Conservation (phyloP, 1,284 basidiomycete genomes). For the Malassezia sympodialis region DNA sequence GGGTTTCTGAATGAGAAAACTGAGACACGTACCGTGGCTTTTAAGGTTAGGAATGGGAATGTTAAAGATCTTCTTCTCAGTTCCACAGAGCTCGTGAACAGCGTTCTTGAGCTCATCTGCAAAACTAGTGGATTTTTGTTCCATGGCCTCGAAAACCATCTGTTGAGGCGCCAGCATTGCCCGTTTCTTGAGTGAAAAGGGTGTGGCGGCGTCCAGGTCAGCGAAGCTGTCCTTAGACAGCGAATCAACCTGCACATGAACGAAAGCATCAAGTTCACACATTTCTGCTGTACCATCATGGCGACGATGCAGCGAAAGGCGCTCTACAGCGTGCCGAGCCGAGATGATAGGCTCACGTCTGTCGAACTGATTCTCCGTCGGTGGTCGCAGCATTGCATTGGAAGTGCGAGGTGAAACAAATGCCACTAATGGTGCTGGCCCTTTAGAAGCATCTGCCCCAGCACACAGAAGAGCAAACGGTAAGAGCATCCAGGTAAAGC, state of each 20-base stretch:
- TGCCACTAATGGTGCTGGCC: conserved; percentile 8
- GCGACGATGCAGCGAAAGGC: conserved; percentile 7
- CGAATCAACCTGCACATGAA: conserved; percentile 12
- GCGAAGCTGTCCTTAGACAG: conserved; percentile 1
- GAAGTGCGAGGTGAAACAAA: conserved; percentile 5
- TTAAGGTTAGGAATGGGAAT: not conserved
- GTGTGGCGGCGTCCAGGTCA: not conserved
- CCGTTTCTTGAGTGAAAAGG: conserved; percentile 6
- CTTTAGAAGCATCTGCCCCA: not conserved
- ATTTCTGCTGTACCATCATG: conserved; percentile 4
- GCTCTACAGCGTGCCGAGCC: conserved; percentile 1
- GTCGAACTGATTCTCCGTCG: not conserved
- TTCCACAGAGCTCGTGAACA: not conserved
- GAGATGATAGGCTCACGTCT: conserved; percentile 2
- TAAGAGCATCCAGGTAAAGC: not conserved
- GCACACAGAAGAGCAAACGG: conserved; percentile 4
- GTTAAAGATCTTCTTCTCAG: not conserved
- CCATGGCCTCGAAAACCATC: conserved; percentile 8
- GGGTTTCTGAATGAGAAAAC: not conserved
- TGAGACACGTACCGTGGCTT: not conserved
- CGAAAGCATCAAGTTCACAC: conserved; percentile 10
- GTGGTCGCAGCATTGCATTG: conserved; percentile 5
- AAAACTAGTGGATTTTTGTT: conserved; percentile 5
- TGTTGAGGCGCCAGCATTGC: conserved; percentile 6
- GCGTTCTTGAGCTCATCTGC: conserved; percentile 1